A percentile compares a stretch with the other conserved stretches of the same genome.
These are phyloP conservation scores for Fennellomyces sp. DNA, from an alignment of 371 early-diverging fungal species.

Conservation along the genomic window DNA sequence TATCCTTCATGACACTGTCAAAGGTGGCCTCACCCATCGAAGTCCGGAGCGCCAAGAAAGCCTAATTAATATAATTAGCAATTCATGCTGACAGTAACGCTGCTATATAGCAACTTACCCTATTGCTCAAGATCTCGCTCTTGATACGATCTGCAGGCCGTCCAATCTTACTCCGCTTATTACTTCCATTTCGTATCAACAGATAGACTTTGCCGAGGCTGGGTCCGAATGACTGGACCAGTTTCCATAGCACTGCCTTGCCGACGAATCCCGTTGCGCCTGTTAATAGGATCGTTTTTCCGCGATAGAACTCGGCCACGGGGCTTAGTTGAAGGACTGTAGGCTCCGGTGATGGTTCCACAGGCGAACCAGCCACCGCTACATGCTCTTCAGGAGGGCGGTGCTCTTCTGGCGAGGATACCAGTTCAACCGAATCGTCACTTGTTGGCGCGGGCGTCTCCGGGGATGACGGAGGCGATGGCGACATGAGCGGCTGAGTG, in stretches of 20 bases:
- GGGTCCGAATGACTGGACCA: slow-evolving; percentile 40
- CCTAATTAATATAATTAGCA: slow-evolving; percentile 15
- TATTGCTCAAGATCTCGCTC: slow-evolving; percentile 47
- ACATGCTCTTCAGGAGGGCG: neutral
- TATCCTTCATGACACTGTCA: slow-evolving; percentile 48
- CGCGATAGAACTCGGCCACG: slow-evolving; percentile 32
- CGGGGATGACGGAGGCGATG: neutral
- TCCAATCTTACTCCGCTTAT: slow-evolving; percentile 50
- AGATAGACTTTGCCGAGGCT: slow-evolving; percentile 42
- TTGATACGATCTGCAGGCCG: slow-evolving; percentile 45
- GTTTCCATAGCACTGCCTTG: slow-evolving; percentile 60
- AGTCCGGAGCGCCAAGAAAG: slow-evolving; percentile 39
- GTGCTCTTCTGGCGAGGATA: neutral
- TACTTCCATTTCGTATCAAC: slow-evolving; percentile 49
- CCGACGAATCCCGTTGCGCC: slow-evolving; percentile 69
- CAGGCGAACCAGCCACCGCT: neutral
- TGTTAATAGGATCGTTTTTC: slow-evolving; percentile 54
- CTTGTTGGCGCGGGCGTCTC: neutral
- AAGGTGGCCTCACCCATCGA: slow-evolving; percentile 38
- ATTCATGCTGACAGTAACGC: neutral
- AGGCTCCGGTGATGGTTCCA: neutral
- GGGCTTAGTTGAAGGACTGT: slow-evolving; percentile 5
- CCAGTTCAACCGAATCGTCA: neutral
- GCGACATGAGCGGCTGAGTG: neutral
- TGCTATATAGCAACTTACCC: slow-evolving; percentile 22